phyloP scores from a whole-genome alignment of 192 early-diverging fungal species.

The Kappamyces sp. region DNA sequence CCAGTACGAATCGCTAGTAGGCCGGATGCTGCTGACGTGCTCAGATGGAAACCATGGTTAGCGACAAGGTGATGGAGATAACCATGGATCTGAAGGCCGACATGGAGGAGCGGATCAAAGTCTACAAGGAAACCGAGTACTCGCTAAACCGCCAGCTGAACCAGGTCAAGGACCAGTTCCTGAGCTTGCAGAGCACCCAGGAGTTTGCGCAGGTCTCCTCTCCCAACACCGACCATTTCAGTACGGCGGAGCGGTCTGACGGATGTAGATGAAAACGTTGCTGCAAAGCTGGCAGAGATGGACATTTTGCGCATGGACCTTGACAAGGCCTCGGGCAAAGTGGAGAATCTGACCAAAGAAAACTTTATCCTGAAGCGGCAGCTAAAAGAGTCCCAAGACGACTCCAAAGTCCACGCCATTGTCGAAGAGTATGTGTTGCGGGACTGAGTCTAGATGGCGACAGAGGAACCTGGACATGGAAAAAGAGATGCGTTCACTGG shows the following conservation, averaged over 20 bases:
- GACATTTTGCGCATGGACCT: slow-evolving; percentile 82
- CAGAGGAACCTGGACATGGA: too few species aligned
- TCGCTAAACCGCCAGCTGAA: slow-evolving; percentile 76
- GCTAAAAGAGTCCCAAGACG: slow-evolving; percentile 20
- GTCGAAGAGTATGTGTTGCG: slow-evolving; percentile 24
- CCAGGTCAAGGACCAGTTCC: slow-evolving; percentile 69
- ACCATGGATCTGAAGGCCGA: slow-evolving; percentile 67
- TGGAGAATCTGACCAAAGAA: slow-evolving; percentile 61
- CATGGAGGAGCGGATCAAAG: slow-evolving; percentile 71
- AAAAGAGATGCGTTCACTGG: too few species aligned
- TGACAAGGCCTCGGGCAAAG: slow-evolving; percentile 69
- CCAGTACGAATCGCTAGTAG: slow-evolving; percentile 45
- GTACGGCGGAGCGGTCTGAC: not conserved
- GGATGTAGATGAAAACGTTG: slow-evolving; percentile 61
- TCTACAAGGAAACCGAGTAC: slow-evolving; percentile 77
- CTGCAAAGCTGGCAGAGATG: slow-evolving; percentile 75
- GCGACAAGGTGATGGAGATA: slow-evolving; percentile 59
- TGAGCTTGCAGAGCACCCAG: slow-evolving; percentile 57
- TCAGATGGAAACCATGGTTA: slow-evolving; percentile 61
- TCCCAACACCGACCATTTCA: not conserved
- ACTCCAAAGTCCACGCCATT: not conserved
- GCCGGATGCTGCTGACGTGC: slow-evolving; percentile 11
- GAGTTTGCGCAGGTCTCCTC: slow-evolving; percentile 59
- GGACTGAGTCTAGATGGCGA: too few species aligned
- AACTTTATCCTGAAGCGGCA: slow-evolving; percentile 16